A percentile compares a stretch with the other conserved stretches of the same genome.
Evolutionary conservation across 257 asterid species (phyloP).

Genomic region (Ehretia macrophylla): DNA sequence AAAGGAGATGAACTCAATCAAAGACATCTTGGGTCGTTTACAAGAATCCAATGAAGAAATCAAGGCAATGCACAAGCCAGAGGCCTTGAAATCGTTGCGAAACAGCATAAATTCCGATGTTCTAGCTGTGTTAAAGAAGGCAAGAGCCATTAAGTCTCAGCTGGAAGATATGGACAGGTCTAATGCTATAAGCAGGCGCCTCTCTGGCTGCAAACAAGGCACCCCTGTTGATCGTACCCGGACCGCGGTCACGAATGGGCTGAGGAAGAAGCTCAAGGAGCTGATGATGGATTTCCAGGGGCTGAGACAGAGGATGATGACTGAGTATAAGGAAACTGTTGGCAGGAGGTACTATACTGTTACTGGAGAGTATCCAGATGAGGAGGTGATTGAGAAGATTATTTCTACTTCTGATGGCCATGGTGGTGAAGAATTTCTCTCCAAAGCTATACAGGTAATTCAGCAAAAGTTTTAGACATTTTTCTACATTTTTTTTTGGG

Average conservation of each 20-base stretch:
- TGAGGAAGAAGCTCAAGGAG: constrained; percentile 89
- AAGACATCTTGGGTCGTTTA: constrained; percentile 45
- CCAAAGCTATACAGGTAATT: constrained; percentile 78
- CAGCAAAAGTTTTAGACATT: neutral
- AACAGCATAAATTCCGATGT: constrained; percentile 48
- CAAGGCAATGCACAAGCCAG: constrained; percentile 70
- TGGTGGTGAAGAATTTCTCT: constrained; percentile 72
- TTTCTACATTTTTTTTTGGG: neutral
- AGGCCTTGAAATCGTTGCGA: constrained; percentile 55
- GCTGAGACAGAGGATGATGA: constrained; percentile 86
- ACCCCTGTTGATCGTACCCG: constrained; percentile 70
- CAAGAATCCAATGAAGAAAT: constrained; percentile 59
- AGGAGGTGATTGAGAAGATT: constrained; percentile 72
- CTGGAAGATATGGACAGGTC: constrained; percentile 87
- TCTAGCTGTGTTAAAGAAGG: constrained; percentile 57
- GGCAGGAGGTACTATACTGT: constrained; percentile 84
- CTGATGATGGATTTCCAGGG: constrained; percentile 93
- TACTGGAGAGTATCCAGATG: constrained; percentile 70
- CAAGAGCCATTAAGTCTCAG: constrained; percentile 46
- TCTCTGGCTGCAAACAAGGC: constrained; percentile 74
- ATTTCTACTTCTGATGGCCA: constrained; percentile 58
- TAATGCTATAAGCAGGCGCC: constrained; percentile 52
- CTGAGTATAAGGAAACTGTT: constrained; percentile 79
- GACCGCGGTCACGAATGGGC: constrained; percentile 81
- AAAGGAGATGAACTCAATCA: constrained; percentile 66